Conservation (phyloP, 192 early-diverging fungal species). For the Rhizophagus clarus region DNA sequence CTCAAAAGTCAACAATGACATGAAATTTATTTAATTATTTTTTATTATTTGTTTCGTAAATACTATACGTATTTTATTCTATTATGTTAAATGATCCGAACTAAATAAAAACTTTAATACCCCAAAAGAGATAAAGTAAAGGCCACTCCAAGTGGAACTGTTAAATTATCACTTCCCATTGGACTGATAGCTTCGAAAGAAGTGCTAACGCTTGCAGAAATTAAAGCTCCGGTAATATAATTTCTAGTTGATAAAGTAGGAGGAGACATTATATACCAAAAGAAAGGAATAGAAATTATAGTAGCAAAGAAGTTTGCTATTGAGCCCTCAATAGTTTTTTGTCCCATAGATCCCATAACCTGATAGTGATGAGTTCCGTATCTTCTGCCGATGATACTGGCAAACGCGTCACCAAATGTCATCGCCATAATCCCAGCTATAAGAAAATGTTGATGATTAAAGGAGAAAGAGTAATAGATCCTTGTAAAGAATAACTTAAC, state of each 20-base stretch:
- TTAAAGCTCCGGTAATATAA: constrained; percentile 24
- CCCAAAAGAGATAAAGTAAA: neutral
- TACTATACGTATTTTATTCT: too few relatives aligned
- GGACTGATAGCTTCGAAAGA: constrained; percentile 33
- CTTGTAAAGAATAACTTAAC: neutral
- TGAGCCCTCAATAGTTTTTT: constrained; percentile 34
- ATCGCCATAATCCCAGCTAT: constrained; percentile 36
- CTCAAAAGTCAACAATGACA: too few relatives aligned
- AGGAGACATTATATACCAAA: constrained; percentile 27
- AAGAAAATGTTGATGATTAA: constrained; percentile 12
- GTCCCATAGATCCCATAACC: neutral
- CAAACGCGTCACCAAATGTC: constrained; percentile 38
- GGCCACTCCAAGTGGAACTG: constrained; percentile 32
- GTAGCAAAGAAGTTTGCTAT: constrained; percentile 32
- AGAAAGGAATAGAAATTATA: constrained; percentile 5
- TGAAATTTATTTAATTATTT: too few relatives aligned
- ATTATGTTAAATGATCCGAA: too few relatives aligned
- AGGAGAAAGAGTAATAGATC: neutral
- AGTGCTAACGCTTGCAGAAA: constrained; percentile 23
- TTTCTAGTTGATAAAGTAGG: neutral
- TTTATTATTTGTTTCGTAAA: too few relatives aligned
- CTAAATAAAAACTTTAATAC: neutral
- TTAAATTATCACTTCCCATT: constrained; percentile 36
- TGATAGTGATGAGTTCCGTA: constrained; percentile 15
- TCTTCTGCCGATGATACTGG: constrained; percentile 27